phyloP scores from a whole-genome alignment of 176 grass and related monocot genomes.

The Avena sativa region DNA sequence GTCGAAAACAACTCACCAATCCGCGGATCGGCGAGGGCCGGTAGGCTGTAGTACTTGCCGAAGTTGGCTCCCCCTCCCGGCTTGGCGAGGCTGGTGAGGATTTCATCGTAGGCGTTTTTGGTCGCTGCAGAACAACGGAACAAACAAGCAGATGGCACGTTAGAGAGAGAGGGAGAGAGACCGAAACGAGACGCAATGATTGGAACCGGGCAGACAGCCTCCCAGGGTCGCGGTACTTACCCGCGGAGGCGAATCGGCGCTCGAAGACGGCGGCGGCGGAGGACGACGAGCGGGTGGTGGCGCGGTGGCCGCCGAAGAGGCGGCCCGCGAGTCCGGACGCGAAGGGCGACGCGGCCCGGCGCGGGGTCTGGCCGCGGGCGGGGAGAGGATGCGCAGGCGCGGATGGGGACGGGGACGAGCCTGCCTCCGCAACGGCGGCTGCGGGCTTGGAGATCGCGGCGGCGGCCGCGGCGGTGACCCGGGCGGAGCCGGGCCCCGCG shows the following conservation, averaged over 20 bases:
- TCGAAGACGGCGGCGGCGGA: conserved; percentile 65
- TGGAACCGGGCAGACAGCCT: not conserved
- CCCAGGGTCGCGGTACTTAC: conserved; percentile 32
- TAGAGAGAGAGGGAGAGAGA: conserved; percentile 7
- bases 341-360: conserved; percentile 44
- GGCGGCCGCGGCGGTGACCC: conserved; percentile 10
- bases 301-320: conserved; percentile 57
- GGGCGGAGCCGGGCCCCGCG: not conserved
- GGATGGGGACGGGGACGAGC: not conserved
- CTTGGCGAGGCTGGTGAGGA: conserved; percentile 72
- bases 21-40: conserved; percentile 75
- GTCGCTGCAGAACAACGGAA: conserved; percentile 53
- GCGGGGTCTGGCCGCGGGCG: conserved; percentile 25
- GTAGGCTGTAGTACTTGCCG: conserved; percentile 96
- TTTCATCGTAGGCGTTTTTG: conserved; percentile 81
- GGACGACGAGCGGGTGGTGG: conserved; percentile 44
- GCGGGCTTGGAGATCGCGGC: conserved; percentile 50
- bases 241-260: conserved; percentile 82
- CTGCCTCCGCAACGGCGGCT: not conserved
- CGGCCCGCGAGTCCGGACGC: conserved; percentile 62
- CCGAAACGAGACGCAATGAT: not conserved
- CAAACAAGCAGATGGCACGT: not conserved
- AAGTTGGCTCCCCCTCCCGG: conserved; percentile 73
- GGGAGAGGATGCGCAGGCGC: not conserved
- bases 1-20: conserved; percentile 60